Evolutionary conservation across 2,329 filamentous ascomycete genomes (phyloP).

Genomic region (Hymenoscyphus scutula): DNA sequence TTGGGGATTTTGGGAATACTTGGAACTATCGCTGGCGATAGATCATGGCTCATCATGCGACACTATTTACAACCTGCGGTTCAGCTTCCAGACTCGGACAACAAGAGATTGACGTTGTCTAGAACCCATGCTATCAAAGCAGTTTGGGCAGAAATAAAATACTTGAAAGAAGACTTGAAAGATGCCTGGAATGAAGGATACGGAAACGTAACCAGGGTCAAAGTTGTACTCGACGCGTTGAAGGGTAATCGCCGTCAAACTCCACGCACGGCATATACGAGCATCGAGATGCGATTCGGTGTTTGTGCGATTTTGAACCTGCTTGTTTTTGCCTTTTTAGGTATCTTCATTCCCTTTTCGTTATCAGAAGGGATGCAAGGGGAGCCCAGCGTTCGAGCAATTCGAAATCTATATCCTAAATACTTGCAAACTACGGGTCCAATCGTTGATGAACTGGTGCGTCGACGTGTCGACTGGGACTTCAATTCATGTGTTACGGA

Average conservation of each 20-base stretch:
- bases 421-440: no score
- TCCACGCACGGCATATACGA: background rate
- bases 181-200: background rate
- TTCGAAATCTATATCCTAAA: no score
- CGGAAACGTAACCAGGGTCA: background rate
- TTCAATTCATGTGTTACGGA: background rate
- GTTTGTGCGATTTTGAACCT: background rate
- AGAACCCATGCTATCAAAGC: background rate
- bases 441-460: background rate
- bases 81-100: background rate
- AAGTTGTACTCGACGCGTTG: background rate
- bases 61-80: background rate
- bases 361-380: background rate
- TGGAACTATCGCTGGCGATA: background rate
- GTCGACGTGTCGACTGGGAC: background rate
- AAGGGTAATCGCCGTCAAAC: background rate
- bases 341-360: background rate
- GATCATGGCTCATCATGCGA: background rate
- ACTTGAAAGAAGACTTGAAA: background rate
- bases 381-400: background rate
- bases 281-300: background rate
- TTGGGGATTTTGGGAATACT: background rate
- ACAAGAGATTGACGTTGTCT: background rate
- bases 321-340: background rate
- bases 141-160: background rate